These are phyloP conservation scores for Fremontodendron californicum DNA, from an alignment of 345 rosid genomes.

Conservation along the genomic window DNA sequence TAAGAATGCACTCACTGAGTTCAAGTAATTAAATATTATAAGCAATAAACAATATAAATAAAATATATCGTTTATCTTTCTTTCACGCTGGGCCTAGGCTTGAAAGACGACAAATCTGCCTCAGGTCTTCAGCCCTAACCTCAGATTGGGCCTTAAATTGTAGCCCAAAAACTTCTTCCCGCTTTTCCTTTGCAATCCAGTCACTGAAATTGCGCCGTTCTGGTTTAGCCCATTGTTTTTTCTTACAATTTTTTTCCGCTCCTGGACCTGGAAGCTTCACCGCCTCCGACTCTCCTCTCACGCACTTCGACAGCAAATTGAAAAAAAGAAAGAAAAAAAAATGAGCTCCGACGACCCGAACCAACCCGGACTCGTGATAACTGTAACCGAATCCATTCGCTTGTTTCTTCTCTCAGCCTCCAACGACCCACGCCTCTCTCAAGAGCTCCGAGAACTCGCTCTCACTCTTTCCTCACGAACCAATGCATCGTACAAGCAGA, in stretches of 20 bases:
- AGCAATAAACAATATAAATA: neutral
- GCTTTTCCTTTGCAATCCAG: neutral
- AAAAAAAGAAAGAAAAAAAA: neutral
- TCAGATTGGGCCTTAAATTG: neutral
- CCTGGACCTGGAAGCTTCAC: neutral
- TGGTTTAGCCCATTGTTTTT: too few relatives aligned
- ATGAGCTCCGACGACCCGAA: slow-evolving; percentile 10
- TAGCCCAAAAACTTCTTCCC: neutral
- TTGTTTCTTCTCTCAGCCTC: slow-evolving; percentile 49
- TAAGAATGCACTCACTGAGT: too few relatives aligned
- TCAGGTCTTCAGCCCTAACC: neutral
- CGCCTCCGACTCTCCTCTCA: neutral
- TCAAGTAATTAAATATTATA: neutral
- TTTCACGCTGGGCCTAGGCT: neutral
- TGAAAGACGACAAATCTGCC: neutral
- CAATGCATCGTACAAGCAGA: slow-evolving; percentile 47
- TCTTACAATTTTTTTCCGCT: too few relatives aligned
- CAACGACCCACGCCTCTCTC: slow-evolving; percentile 46
- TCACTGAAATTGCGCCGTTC: neutral
- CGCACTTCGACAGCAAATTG: neutral
- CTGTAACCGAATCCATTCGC: slow-evolving; percentile 37
- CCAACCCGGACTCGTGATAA: slow-evolving; percentile 33
- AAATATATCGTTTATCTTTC: neutral
- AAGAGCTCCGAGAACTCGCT: slow-evolving; percentile 50
- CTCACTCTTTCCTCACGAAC: slow-evolving; percentile 39